phyloP scores from a whole-genome alignment of 768 basidiomycete species.

The Tubosaeta sp. region DNA sequence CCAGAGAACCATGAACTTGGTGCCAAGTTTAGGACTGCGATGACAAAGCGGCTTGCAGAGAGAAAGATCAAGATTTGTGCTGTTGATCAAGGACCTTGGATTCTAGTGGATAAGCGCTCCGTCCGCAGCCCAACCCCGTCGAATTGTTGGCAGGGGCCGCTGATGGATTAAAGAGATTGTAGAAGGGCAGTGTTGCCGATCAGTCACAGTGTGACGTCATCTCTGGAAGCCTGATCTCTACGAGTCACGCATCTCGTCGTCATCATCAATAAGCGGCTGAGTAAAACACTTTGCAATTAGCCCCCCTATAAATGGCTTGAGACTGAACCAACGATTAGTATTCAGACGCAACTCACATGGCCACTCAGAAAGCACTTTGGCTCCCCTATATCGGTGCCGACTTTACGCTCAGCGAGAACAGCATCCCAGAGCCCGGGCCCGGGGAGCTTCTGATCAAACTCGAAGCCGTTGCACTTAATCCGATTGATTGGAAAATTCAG shows the following conservation, averaged over 20 bases:
- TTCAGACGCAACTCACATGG: background rate
- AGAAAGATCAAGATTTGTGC: slow-evolving; percentile 16
- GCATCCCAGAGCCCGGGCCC: slow-evolving; percentile 35
- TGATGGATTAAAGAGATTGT: slow-evolving; percentile 29
- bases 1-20: slow-evolving; percentile 11
- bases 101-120: background rate
- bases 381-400: slow-evolving; percentile 9
- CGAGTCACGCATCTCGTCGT: too few relatives aligned
- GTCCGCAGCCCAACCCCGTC: slow-evolving; percentile 32
- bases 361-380: slow-evolving; percentile 18
- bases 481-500: slow-evolving; percentile 33
- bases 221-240: too few relatives aligned
- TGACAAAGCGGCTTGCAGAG: slow-evolving; percentile 16
- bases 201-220: background rate
- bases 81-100: background rate
- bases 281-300: too few relatives aligned
- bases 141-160: slow-evolving; percentile 36
- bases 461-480: slow-evolving; percentile 39
- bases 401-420: slow-evolving; percentile 3
- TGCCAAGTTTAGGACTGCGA: slow-evolving; percentile 9
- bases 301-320: too few relatives aligned
- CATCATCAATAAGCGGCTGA: too few relatives aligned
- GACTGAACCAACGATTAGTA: too few relatives aligned
- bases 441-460: slow-evolving; percentile 42
- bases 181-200: too few relatives aligned